A percentile compares a stretch with the other conserved stretches of the same genome.
Conservation (phyloP, 2,329 filamentous ascomycete genomes). For the Passalora sequoiae region DNA sequence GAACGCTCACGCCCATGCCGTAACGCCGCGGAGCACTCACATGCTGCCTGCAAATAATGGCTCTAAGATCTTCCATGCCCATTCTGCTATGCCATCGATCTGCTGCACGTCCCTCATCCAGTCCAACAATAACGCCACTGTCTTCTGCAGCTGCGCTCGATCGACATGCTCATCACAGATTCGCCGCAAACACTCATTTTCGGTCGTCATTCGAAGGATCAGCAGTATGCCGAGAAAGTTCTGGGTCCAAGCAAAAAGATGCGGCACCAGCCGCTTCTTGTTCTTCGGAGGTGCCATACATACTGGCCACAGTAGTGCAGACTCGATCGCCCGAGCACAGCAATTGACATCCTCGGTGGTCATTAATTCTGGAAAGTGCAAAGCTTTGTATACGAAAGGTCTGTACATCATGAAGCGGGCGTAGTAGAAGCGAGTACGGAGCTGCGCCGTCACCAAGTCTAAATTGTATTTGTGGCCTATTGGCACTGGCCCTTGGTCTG, state of each 20-base stretch:
- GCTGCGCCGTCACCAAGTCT: constrained; percentile 53
- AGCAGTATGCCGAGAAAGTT: constrained; percentile 56
- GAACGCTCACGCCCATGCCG: too few species aligned
- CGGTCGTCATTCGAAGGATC: constrained; percentile 51
- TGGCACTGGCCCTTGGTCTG: constrained; percentile 43
- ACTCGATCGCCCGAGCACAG: constrained; percentile 53
- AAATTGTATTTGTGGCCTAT: constrained; percentile 49
- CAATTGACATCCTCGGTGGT: constrained; percentile 51
- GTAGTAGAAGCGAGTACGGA: constrained; percentile 57
- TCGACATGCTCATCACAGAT: constrained; percentile 50
- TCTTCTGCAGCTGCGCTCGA: constrained; percentile 46
- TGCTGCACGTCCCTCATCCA: constrained; percentile 56
- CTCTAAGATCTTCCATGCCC: constrained; percentile 52
- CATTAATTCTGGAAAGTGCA: constrained; percentile 53
- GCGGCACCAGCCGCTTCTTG: constrained; percentile 56
- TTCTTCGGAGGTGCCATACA: constrained; percentile 53
- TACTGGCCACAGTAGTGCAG: constrained; percentile 57
- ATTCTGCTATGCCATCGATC: constrained; percentile 51
- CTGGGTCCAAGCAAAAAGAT: constrained; percentile 58
- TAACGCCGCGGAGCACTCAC: too few species aligned
- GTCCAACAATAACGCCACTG: constrained; percentile 51
- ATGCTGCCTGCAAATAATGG: constrained; percentile 35
- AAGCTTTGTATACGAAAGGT: constrained; percentile 56
- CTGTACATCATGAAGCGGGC: constrained; percentile 54
- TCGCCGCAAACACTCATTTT: constrained; percentile 47